These are phyloP conservation scores for Cercophora newfieldiana DNA, from an alignment of 495 filamentous ascomycete genomes.

Conservation along the genomic window DNA sequence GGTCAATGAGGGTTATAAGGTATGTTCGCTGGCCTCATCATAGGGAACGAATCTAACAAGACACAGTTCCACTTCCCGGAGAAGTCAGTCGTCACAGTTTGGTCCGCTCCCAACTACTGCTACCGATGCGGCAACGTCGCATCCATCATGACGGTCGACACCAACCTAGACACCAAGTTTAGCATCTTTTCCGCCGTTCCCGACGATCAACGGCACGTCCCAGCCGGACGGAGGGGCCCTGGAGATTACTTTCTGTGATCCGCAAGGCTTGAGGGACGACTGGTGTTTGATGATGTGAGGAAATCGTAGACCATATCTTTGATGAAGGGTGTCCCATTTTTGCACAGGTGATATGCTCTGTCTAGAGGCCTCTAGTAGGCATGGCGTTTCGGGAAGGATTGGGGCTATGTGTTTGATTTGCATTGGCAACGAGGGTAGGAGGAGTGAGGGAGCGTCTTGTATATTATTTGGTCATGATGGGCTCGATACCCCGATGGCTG, in stretches of 20 bases:
- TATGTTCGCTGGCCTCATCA: constrained; percentile 31
- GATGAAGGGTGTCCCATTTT: background rate
- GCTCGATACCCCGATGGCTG: background rate
- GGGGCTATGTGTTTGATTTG: background rate
- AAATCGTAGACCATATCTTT: no score
- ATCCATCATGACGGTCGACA: constrained; percentile 90
- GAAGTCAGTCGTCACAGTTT: constrained; percentile 97
- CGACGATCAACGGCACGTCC: constrained; percentile 86
- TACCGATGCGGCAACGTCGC: constrained; percentile 98
- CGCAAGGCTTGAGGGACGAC: background rate
- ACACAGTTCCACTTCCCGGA: constrained; percentile 85
- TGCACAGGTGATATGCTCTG: background rate
- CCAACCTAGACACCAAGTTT: constrained; percentile 82
- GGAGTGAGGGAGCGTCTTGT: background rate
- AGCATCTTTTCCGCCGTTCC: constrained; percentile 94
- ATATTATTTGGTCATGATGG: background rate
- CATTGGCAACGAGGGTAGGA: background rate
- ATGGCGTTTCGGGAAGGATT: background rate
- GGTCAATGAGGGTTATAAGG: constrained; percentile 98
- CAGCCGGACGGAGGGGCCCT: constrained; percentile 73
- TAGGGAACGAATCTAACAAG: background rate
- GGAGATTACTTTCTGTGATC: constrained; percentile 90
- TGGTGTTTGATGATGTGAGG: background rate
- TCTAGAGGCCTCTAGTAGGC: background rate
- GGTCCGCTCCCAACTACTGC: constrained; percentile 98